A percentile compares a stretch with the other conserved stretches of the same genome.
Conservation (phyloP, 768 basidiomycete genomes). For the Russula abietina region DNA sequence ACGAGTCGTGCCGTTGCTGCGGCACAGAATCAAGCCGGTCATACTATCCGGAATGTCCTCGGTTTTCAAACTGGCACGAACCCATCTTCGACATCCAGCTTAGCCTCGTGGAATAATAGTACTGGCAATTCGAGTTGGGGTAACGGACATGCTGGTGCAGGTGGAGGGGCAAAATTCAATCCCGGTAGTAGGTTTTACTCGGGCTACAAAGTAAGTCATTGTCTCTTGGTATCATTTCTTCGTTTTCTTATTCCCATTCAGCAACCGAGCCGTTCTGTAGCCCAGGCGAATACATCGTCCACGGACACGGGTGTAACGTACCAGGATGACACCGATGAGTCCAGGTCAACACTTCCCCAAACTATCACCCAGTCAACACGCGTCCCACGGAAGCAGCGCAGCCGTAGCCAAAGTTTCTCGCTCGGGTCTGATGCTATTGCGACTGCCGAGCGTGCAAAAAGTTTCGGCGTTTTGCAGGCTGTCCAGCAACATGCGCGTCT, state of each 20-base stretch:
- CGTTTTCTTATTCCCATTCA: slow-evolving; percentile 28
- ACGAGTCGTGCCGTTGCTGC: slow-evolving; percentile 71
- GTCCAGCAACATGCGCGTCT: slow-evolving; percentile 60
- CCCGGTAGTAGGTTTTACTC: slow-evolving; percentile 66
- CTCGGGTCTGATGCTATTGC: slow-evolving; percentile 38
- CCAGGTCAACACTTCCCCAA: slow-evolving; percentile 28
- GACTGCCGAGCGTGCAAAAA: slow-evolving; percentile 37
- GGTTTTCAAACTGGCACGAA: slow-evolving; percentile 55
- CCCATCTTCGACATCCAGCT: slow-evolving; percentile 34
- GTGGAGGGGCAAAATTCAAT: slow-evolving; percentile 60
- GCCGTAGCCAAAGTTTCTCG: slow-evolving; percentile 59
- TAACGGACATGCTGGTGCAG: slow-evolving; percentile 56
- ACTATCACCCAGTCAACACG: slow-evolving; percentile 25
- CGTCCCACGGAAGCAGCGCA: slow-evolving; percentile 35
- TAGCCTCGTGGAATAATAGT: slow-evolving; percentile 38
- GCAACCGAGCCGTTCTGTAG: slow-evolving; percentile 65
- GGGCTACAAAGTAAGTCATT: slow-evolving; percentile 53
- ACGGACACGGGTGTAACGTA: slow-evolving; percentile 44
- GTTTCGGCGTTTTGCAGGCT: slow-evolving; percentile 52
- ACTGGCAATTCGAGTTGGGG: slow-evolving; percentile 49
- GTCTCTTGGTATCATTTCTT: not conserved
- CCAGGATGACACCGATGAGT: slow-evolving; percentile 57
- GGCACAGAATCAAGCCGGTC: slow-evolving; percentile 62
- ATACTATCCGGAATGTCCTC: slow-evolving; percentile 71
- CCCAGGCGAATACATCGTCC: slow-evolving; percentile 61